A percentile compares a stretch with the other conserved stretches of the same genome.
Conservation (phyloP, 2,329 filamentous ascomycete species). For the Mollisiaceae sp. region DNA sequence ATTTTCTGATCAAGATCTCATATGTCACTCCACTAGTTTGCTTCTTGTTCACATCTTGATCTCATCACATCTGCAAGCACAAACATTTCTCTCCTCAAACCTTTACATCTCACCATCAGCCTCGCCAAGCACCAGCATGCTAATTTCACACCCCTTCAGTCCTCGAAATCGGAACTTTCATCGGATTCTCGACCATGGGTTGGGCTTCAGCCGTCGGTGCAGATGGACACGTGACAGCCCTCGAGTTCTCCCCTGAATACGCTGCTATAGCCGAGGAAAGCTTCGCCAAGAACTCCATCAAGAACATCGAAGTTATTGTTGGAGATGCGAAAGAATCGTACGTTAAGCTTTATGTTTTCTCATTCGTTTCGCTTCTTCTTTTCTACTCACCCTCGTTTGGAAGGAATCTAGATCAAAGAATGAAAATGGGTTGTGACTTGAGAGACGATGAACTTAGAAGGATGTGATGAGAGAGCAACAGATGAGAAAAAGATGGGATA, state of each 20-base stretch:
- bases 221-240: slow-evolving; percentile 43
- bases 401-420: too few relatives aligned
- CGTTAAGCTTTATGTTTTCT: slow-evolving; percentile 26
- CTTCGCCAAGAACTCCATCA: slow-evolving; percentile 47
- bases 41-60: background rate
- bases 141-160: slow-evolving; percentile 22
- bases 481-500: background rate
- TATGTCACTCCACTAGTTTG: background rate
- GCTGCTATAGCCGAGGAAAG: slow-evolving; percentile 48
- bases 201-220: slow-evolving; percentile 37
- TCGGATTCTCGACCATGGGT: slow-evolving; percentile 38
- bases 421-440: too few relatives aligned
- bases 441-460: too few relatives aligned
- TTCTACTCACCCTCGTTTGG: background rate
- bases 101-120: too few relatives aligned
- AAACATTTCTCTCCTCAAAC: background rate
- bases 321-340: slow-evolving; percentile 55
- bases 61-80: background rate
- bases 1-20: too few relatives aligned
- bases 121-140: background rate
- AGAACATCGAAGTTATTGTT: slow-evolving; percentile 53
- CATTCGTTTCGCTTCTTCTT: background rate
- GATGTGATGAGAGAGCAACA: too few relatives aligned
- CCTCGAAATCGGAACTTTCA: slow-evolving; percentile 40
- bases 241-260: slow-evolving; percentile 53